Evolutionary conservation across 2,329 filamentous ascomycete genomes (phyloP), one percentile per base, ranked within the genome.

Genomic region (Microascus cirrosus): DNA sequence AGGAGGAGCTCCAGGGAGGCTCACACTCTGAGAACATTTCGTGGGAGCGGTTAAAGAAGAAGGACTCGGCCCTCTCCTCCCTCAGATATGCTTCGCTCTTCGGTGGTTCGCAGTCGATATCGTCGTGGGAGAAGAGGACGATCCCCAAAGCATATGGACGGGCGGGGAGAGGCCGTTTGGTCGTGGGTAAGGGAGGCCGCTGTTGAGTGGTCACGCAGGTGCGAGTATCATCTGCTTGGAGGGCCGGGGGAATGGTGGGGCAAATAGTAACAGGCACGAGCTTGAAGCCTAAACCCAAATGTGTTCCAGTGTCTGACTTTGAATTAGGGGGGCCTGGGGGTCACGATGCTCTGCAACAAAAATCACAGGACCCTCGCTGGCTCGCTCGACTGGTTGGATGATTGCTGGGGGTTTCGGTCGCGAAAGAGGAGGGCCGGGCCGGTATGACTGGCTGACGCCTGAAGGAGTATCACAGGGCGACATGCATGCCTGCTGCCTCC

Each of bases 11-110:
- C 25, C 25, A 45, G 25, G 45, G 42, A 25, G 56, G 78, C 89
- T 75, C 80, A 95, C 90, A 95, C 85, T 95, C 90, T 59, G 90
- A 95, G 75, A 75, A 75, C 73, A 75, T 75, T 55, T 55, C 68
- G 66, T 57, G 52, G 25, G 39, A 3, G 15, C n/a, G 15, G 39
- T 18, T 45, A n/a, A n/a, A 45, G 39, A 45, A 18, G 39, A 45
- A 45, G 39, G 39, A n/a, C 39, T 45, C 39, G 15, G 15, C 39
- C 39, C 39, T 45, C 39, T 45, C 39, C 39, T 45, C 39, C 39
- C 39, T 45, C n/a, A n/a, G 39, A n/a, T 45, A 45, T n/a, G 11
- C 39, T 45, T 45, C n/a, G 39, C 39, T 15, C 18, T 15, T 45
- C 24, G 20, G 11, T 22, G 45, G n/a, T 50, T 12, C 18, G 11